phyloP scores from a whole-genome alignment of 2,329 filamentous ascomycete genomes.

The Talaromyces sp. region DNA sequence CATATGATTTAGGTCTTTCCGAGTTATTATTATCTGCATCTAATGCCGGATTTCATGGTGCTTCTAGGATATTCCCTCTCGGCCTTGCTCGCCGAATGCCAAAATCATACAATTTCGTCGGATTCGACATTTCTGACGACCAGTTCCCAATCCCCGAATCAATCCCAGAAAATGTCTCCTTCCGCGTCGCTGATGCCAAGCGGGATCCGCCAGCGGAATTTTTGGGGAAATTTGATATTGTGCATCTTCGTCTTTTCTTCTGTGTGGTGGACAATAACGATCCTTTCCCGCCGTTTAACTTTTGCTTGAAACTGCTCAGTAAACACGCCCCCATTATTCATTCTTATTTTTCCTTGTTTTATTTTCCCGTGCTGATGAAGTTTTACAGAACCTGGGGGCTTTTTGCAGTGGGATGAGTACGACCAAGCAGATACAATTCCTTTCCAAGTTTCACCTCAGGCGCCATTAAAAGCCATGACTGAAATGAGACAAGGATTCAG shows the following conservation, averaged over 20 bases:
- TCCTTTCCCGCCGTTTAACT: not conserved
- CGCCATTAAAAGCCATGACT: not conserved
- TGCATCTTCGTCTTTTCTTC: conserved; percentile 1
- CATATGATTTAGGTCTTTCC: not conserved
- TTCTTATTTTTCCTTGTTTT: not conserved
- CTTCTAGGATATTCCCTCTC: not conserved
- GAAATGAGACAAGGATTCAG: not conserved
- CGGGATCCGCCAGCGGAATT: not conserved
- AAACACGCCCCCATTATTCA: not conserved
- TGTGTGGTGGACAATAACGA: conserved; percentile 5
- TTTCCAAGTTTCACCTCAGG: not conserved
- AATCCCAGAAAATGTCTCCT: not conserved
- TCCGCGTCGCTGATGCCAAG: conserved; percentile 1
- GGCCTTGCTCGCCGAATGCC: not conserved
- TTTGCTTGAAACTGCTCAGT: conserved; percentile 6
- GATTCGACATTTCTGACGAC: conserved; percentile 1
- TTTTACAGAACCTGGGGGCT: not conserved
- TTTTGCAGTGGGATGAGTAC: conserved; percentile 6
- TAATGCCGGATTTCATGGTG: not conserved
- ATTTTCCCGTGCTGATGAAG: not conserved
- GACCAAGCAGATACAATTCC: conserved; percentile 1
- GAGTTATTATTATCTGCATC: not conserved
- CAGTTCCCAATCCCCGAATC: conserved; percentile 1
- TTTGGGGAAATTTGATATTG: conserved; percentile 1
- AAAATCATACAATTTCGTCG: conserved; percentile 2